phyloP scores from a whole-genome alignment of 495 filamentous ascomycete genomes.

The Aspergillus saccharolyticus region DNA sequence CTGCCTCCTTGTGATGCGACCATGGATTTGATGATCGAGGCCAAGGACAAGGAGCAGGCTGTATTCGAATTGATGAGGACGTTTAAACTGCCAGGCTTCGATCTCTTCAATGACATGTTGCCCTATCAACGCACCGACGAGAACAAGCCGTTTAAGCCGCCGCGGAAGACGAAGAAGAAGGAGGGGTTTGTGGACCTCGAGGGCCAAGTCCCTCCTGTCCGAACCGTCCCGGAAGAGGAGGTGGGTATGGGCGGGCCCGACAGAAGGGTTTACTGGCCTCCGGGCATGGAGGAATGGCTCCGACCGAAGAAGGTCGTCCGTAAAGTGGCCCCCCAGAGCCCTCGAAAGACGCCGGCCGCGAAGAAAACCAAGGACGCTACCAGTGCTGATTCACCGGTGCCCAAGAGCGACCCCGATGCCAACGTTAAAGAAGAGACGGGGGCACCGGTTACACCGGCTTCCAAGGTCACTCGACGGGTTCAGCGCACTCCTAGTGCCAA shows the following conservation, averaged over 20 bases:
- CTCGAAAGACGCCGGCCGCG: conserved; percentile 15
- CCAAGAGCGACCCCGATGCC: conserved; percentile 4
- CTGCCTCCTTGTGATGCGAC: conserved; percentile 75
- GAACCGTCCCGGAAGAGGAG: conserved; percentile 58
- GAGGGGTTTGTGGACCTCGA: conserved; percentile 48
- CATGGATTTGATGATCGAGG: conserved; percentile 98
- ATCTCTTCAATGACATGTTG: conserved; percentile 70
- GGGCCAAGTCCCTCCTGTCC: conserved; percentile 39
- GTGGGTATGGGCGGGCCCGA: conserved; percentile 84
- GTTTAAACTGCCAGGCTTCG: conserved; percentile 74
- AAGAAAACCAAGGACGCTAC: conserved; percentile 21
- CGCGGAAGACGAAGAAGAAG: conserved; percentile 44
- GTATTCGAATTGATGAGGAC: conserved; percentile 91
- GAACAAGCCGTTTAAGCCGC: conserved; percentile 53
- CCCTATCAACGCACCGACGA: conserved; percentile 76
- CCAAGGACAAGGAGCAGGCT: conserved; percentile 96
- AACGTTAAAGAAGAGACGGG: neutral
- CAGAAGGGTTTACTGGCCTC: conserved; percentile 88
- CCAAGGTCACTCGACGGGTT: conserved; percentile 17
- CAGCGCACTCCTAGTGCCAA: conserved; percentile 19
- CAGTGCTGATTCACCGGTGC: neutral
- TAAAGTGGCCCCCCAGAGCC: conserved; percentile 36
- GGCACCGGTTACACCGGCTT: conserved; percentile 17
- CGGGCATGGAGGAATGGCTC: conserved; percentile 86
- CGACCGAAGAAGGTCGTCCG: conserved; percentile 71